Conservation (phyloP, 2,329 filamentous ascomycete genomes). For the Diaporthe destruens region DNA sequence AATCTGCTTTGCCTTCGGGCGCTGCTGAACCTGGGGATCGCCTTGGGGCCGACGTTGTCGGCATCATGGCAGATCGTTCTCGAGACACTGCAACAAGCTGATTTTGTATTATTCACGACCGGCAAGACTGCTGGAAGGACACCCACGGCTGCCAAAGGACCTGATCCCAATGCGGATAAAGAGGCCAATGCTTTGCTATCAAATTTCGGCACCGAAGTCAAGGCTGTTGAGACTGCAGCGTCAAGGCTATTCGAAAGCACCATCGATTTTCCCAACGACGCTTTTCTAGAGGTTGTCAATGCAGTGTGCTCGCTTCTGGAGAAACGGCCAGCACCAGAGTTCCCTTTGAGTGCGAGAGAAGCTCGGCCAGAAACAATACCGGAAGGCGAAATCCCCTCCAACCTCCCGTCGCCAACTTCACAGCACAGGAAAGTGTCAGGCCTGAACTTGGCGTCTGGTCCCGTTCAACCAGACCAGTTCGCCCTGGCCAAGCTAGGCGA, state of each 20-base stretch:
- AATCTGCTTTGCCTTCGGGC: conserved; percentile 93
- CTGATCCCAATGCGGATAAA: conserved; percentile 63
- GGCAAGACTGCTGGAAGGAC: conserved; percentile 67
- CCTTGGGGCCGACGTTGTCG: conserved; percentile 87
- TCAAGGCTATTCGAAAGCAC: conserved; percentile 92
- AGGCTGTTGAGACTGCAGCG: conserved; percentile 89
- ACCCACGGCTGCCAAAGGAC: conserved; percentile 59
- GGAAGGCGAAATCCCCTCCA: conserved; percentile 45
- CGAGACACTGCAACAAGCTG: conserved; percentile 92
- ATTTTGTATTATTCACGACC: conserved; percentile 82
- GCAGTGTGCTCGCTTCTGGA: conserved; percentile 81
- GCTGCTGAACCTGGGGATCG: conserved; percentile 94
- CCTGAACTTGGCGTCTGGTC: conserved; percentile 59
- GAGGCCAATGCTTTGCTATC: conserved; percentile 66
- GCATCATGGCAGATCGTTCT: conserved; percentile 91
- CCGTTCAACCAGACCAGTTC: conserved; percentile 73
- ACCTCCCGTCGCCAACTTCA: conserved; percentile 52
- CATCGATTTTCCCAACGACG: conserved; percentile 85
- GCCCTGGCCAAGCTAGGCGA: conserved; percentile 81
- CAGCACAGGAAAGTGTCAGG: conserved; percentile 62
- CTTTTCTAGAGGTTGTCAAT: conserved; percentile 82
- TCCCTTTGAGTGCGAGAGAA: conserved; percentile 46
- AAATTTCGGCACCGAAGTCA: conserved; percentile 84
- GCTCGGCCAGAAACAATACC: conserved; percentile 55
- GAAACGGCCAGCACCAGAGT: conserved; percentile 46